Base-by-base conservation (phyloP, 2,329 filamentous ascomycete genomes). In the Apiospora marii region DNA sequence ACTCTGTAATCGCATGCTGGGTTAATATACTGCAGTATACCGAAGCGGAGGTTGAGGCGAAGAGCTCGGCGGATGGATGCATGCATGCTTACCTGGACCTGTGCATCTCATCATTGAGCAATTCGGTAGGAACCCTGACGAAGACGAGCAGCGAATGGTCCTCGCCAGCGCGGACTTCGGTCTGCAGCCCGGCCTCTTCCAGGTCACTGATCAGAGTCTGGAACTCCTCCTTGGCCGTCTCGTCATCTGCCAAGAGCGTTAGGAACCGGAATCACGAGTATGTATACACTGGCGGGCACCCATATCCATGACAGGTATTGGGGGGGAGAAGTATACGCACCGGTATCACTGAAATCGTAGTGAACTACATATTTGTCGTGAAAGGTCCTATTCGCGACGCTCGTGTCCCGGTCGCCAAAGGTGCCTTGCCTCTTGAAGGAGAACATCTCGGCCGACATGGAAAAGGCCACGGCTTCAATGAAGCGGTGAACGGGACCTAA, bases 111-210 rank as follows among this genome's bases (percentile, higher is more conserved):
- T 89, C 90, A 51, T 88, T 90, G 44, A 94, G 84, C 49, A 91
- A 85, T 75, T 91, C 86, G 46, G 89, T 86, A 5, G 91, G 90
- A 10, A 89, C 90, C 74, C 89, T 89, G 75, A 91, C 86, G 77
- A 93, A 94, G 71, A 94, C 82, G 14, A 94, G 83, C 13, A 94
- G 83, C 0, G 91, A 91, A 74, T 90, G 85, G n/a, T 90, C 89
- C 72, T 91, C 89, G 27, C 92, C 92, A 74, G 91, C 90, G 74
- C 93, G 88, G n/a, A 93, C 91, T 81, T 94, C 92, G 0, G 90
- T 92, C 71, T 92, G 87, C 72, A 94, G 84, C 13, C 92, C 92
- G 43, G 91, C 90, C 51, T 86, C 85, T 14, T 89, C 86, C 46
- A 94, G 83, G 51, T 89, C 87, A 41, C 87, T 82, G 43, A 92